Evolutionary conservation across 2,329 filamentous ascomycete species (phyloP).

Genomic region (Phyllosticta ampelicida): DNA sequence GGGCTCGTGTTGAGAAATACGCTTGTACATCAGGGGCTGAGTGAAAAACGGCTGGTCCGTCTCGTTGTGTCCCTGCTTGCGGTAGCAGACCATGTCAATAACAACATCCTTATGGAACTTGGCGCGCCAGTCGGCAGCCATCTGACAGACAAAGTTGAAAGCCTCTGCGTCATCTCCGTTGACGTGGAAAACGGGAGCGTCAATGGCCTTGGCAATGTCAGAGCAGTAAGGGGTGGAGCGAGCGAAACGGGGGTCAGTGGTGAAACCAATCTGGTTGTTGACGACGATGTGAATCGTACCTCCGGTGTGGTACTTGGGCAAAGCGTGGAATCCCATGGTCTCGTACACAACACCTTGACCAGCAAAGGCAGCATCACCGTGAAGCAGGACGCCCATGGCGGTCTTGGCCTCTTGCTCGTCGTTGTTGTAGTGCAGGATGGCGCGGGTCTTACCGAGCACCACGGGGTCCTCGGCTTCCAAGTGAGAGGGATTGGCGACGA

Average conservation of each 20-base stretch:
- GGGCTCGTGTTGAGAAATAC: slow-evolving; percentile 71
- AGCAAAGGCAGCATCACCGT: slow-evolving; percentile 95
- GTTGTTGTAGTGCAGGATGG: slow-evolving; percentile 98
- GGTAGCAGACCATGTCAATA: slow-evolving; percentile 96
- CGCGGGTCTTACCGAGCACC: slow-evolving; percentile 91
- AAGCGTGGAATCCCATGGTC: slow-evolving; percentile 92
- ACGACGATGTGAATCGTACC: slow-evolving; percentile 95
- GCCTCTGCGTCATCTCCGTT: slow-evolving; percentile 98
- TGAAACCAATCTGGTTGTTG: slow-evolving; percentile 99
- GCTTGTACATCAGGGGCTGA: slow-evolving; percentile 99
- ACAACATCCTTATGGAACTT: slow-evolving; percentile 98
- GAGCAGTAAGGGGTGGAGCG: slow-evolving; percentile 98
- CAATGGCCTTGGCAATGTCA: slow-evolving; percentile 97
- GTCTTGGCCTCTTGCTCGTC: slow-evolving; percentile 81
- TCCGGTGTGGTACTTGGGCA: slow-evolving; percentile 92
- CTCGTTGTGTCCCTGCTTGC: slow-evolving; percentile 98
- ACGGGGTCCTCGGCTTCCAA: slow-evolving; percentile 97
- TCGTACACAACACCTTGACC: slow-evolving; percentile 97
- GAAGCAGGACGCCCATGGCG: slow-evolving; percentile 90
- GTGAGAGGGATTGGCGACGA: slow-evolving; percentile 97
- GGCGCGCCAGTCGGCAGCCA: slow-evolving; percentile 94
- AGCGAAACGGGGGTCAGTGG: slow-evolving; percentile 92
- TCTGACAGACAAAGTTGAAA: slow-evolving; percentile 94
- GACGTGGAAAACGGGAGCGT: slow-evolving; percentile 97
- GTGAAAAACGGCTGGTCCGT: slow-evolving; percentile 99